Evolutionary conservation across 2,329 filamentous ascomycete species (phyloP).

Genomic region (Ophiosphaerella korrae): DNA sequence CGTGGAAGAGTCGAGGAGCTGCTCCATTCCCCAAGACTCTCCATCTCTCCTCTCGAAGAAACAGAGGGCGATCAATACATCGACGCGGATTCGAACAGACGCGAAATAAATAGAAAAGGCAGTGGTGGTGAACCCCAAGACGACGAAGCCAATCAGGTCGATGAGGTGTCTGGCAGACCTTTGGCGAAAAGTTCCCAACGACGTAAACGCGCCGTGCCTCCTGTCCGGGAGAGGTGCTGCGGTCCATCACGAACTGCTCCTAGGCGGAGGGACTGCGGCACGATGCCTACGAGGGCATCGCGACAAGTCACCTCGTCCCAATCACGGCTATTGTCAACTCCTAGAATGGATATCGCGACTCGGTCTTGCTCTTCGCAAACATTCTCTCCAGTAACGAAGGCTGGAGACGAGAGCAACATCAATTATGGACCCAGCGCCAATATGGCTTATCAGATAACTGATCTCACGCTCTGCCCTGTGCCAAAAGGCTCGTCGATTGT

Average conservation of each 20-base stretch:
- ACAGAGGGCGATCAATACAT: background rate
- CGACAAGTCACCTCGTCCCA: background rate
- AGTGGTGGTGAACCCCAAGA: slow-evolving; percentile 2
- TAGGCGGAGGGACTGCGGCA: no score
- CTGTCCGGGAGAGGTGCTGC: no score
- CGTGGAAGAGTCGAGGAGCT: background rate
- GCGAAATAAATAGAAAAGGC: slow-evolving; percentile 2
- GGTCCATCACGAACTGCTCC: no score
- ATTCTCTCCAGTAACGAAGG: background rate
- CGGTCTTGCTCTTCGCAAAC: slow-evolving; percentile 2
- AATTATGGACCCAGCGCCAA: slow-evolving; percentile 5
- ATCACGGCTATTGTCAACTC: background rate
- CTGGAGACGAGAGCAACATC: background rate
- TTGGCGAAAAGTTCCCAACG: no score
- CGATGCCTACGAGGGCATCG: background rate
- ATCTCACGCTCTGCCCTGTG: slow-evolving; percentile 10
- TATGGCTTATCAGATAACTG: slow-evolving; percentile 10
- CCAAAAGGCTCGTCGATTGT: slow-evolving; percentile 11
- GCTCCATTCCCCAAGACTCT: background rate
- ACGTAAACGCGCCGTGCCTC: no score
- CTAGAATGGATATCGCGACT: background rate
- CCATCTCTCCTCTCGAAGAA: slow-evolving; percentile 2
- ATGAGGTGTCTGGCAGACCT: background rate
- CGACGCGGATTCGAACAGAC: no score
- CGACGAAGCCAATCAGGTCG: background rate